Base-by-base conservation (phyloP, 140 eudicot genomes). In the Anethum foeniculum region DNA sequence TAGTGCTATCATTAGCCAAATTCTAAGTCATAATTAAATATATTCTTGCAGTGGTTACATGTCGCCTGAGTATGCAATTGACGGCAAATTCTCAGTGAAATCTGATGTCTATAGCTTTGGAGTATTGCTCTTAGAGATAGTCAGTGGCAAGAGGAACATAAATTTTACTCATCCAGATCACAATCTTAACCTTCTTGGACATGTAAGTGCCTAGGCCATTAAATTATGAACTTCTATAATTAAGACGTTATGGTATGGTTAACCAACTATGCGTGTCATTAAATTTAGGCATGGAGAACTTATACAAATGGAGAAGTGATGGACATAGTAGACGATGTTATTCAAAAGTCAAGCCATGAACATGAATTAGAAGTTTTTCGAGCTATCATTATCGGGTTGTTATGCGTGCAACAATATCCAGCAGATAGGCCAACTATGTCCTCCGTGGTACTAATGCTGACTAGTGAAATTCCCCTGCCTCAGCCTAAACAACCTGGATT, bases 361-460 rank as follows among this genome's bases (percentile, higher is more conserved):
- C 25, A 18, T 72, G 30, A 72, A 41, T 49, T 71, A 56, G 82
- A 87, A 65, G 81, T 85, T 39, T 44, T 75, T 16, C 68, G 88
- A 82, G 65, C 88, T 38, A 84, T 90, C 79, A 90, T 84, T 0
- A 83, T 88, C 9, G 89, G 91, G 34, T 83, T 88, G 48, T 67
- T 88, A 67, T 90, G 94, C 19, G 93, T 87, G 79, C 91, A 90
- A 73, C 83, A 81, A 52, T 44, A 30, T 23, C 88, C 91, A 18
- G 83, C 84, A 77, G 90, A 90, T 32, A 85, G 94, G 71, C 90
- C 90, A 19, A 75, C 46, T 15, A 85, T 89, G 91, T 38, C 89
- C 34, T 68, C 83, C 6, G 88, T 87, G 43, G 85, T 89, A 39
- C 7, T 87, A 27, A 89, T 85, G 90, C 54, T 89, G 16, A 84